Conservation (phyloP, 1,139 yeast genomes). For the Candida glucosophila region DNA sequence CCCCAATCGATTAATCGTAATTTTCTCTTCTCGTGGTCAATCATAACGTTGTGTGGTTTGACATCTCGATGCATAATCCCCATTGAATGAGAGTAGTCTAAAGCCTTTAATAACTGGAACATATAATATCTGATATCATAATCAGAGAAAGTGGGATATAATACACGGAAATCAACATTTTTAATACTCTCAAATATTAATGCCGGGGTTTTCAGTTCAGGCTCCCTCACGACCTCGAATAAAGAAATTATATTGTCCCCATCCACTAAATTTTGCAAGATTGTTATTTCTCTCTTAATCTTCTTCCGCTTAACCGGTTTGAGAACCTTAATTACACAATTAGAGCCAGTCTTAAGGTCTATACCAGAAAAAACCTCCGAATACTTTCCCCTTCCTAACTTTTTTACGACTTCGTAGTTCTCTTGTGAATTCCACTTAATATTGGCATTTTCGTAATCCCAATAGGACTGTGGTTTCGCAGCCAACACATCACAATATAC, state of each 20-base stretch:
- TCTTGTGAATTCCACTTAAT: slow-evolving; percentile 42
- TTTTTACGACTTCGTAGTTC: slow-evolving; percentile 37
- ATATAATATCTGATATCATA: slow-evolving; percentile 82
- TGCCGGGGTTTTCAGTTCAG: slow-evolving; percentile 86
- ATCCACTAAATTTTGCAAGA: slow-evolving; percentile 77
- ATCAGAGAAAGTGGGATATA: slow-evolving; percentile 85
- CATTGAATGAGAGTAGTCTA: slow-evolving; percentile 92
- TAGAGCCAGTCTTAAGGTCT: slow-evolving; percentile 23
- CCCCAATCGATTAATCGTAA: slow-evolving; percentile 97
- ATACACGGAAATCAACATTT: slow-evolving; percentile 81
- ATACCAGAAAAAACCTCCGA: slow-evolving; percentile 39
- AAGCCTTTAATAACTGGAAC: slow-evolving; percentile 78
- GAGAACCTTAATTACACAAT: slow-evolving; percentile 83
- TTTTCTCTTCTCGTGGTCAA: slow-evolving; percentile 69
- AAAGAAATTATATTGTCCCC: slow-evolving; percentile 81
- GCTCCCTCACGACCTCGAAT: slow-evolving; percentile 84
- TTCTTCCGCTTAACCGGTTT: slow-evolving; percentile 97
- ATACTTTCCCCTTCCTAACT: slow-evolving; percentile 41
- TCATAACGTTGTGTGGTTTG: slow-evolving; percentile 97
- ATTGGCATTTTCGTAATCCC: slow-evolving; percentile 41
- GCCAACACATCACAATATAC: slow-evolving; percentile 39
- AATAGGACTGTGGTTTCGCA: slow-evolving; percentile 33
- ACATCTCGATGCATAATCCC: slow-evolving; percentile 99
- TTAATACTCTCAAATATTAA: slow-evolving; percentile 85
- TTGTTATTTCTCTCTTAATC: slow-evolving; percentile 90